Conservation (phyloP, 2,329 filamentous ascomycete genomes). For the Colletotrichum orchidophilum region DNA sequence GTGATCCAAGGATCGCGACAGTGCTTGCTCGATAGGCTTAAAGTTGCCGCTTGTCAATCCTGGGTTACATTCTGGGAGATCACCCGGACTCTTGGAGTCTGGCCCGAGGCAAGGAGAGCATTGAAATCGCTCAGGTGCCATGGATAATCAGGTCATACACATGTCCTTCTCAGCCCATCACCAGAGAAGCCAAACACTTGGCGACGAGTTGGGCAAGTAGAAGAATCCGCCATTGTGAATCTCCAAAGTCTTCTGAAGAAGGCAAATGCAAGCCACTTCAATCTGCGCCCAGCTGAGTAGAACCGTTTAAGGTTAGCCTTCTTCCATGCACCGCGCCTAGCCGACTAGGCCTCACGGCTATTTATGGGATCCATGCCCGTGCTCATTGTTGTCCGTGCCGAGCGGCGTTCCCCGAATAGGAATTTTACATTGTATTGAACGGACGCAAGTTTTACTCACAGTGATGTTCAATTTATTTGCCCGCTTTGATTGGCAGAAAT, state of each 20-base stretch:
- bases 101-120: constrained; percentile 14
- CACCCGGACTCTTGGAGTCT: neutral
- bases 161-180: neutral
- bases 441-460: neutral
- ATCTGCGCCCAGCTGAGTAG: neutral
- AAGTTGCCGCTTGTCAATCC: neutral
- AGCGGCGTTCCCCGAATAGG: neutral
- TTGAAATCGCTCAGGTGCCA: neutral
- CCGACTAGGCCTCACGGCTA: neutral
- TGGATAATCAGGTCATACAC: constrained; percentile 6
- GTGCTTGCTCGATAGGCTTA: constrained; percentile 19
- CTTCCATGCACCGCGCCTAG: neutral
- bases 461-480: neutral
- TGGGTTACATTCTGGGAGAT: neutral
- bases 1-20: constrained; percentile 4
- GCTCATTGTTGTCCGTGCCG: neutral
- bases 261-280: neutral
- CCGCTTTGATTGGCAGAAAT: neutral
- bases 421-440: neutral
- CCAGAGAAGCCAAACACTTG: neutral
- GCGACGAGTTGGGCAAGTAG: neutral
- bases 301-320: constrained; percentile 7
- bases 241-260: neutral
- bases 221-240: neutral
- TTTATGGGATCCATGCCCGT: constrained; percentile 2